Conservation (phyloP, 169 alveolate genomes). For the Perkinsus marinus region DNA sequence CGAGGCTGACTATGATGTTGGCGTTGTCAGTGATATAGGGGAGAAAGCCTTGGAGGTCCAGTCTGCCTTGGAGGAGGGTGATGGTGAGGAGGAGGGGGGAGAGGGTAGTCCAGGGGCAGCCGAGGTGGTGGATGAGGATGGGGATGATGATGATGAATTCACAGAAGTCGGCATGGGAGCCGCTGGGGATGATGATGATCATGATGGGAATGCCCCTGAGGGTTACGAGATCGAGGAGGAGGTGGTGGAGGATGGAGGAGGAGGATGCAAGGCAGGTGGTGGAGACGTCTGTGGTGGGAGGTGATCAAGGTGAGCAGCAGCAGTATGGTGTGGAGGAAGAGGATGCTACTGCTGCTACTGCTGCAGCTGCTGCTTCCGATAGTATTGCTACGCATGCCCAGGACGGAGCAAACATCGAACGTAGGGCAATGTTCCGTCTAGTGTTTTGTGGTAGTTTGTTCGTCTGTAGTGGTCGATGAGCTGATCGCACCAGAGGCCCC, state of each 20-base stretch:
- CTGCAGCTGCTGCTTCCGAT: neutral
- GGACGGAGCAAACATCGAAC: neutral
- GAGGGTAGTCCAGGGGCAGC: too few relatives aligned
- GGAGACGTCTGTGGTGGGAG: neutral
- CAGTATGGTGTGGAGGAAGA: neutral
- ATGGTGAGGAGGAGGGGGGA: neutral
- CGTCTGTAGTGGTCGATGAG: too few relatives aligned
- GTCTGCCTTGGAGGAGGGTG: neutral
- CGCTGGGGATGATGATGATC: too few relatives aligned
- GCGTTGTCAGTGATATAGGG: neutral
- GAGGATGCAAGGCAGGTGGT: neutral
- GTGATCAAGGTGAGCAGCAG: neutral
- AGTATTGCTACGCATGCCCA: neutral
- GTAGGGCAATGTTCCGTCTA: too few relatives aligned
- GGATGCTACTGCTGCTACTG: neutral
- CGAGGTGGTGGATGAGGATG: neutral
- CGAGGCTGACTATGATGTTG: neutral
- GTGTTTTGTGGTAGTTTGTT: too few relatives aligned
- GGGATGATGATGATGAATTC: neutral
- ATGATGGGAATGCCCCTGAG: too few relatives aligned
- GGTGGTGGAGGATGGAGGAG: neutral
- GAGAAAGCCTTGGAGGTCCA: neutral
- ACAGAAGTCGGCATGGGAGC: too few relatives aligned
- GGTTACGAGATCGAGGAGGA: too few relatives aligned
- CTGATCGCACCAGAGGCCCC: neutral